These are phyloP conservation scores for Plasmodium sp. DNA, from an alignment of 169 alveolate species.

Conservation along the genomic window DNA sequence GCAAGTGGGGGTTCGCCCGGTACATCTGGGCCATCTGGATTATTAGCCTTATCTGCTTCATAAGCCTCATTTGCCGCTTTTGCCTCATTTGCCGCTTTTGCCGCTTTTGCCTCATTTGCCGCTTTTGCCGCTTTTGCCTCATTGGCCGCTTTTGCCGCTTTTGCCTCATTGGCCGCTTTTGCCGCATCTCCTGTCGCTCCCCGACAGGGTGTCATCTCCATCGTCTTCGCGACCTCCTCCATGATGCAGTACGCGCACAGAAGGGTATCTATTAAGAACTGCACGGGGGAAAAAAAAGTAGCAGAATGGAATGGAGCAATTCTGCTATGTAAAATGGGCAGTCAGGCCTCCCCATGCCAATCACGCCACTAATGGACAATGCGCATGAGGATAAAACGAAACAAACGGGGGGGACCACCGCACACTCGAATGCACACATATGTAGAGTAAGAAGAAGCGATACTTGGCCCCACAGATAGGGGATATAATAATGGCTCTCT, in stretches of 20 bases:
- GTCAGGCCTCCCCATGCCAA: not conserved
- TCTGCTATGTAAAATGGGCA: not conserved
- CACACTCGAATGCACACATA: not conserved
- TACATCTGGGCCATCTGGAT: not conserved
- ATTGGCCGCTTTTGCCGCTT: no score
- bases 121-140: not conserved
- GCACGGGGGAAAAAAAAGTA: not conserved
- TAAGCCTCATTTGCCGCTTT: not conserved
- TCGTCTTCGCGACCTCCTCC: constrained; percentile 12
- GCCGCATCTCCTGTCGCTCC: not conserved
- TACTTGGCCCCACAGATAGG: not conserved
- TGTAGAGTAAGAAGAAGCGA: not conserved
- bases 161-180: not conserved
- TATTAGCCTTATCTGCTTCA: not conserved
- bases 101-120: no score
- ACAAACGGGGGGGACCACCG: not conserved
- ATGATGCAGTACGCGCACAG: constrained; percentile 32
- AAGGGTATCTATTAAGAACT: constrained; percentile 41
- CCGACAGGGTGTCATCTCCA: not conserved
- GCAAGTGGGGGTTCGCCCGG: not conserved
- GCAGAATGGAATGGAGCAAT: not conserved
- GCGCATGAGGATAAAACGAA: not conserved
- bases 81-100: not conserved
- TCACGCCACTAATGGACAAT: not conserved
- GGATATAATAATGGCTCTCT: not conserved